Conservation (phyloP, 495 filamentous ascomycete genomes). For the Penicillium pulvis region DNA sequence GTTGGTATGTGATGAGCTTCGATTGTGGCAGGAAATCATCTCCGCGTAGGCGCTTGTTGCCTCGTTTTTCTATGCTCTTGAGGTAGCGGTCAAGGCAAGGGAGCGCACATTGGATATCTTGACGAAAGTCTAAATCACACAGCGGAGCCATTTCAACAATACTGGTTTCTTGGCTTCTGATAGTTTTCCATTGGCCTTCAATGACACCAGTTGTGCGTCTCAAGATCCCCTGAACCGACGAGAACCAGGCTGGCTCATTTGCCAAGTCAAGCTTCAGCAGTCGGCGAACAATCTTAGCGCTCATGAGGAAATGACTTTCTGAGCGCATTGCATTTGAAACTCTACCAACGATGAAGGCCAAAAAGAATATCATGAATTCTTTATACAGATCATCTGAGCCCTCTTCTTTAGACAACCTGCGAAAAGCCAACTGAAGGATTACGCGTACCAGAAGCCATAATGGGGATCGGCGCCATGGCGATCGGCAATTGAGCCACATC, state of each 20-base stretch:
- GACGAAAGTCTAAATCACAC: too few species aligned
- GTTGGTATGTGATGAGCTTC: too few species aligned
- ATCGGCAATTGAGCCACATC: conserved; percentile 39
- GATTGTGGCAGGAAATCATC: too few species aligned
- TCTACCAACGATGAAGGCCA: conserved; percentile 39
- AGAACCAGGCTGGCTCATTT: not conserved
- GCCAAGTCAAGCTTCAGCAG: conserved; percentile 42
- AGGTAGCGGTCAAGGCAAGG: too few species aligned
- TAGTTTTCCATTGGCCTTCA: too few species aligned
- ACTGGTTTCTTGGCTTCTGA: too few species aligned
- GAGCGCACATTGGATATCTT: too few species aligned
- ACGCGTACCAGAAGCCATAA: conserved; percentile 64
- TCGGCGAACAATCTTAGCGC: conserved; percentile 51
- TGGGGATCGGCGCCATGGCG: conserved; percentile 59
- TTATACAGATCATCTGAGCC: conserved; percentile 49
- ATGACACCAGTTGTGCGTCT: too few species aligned
- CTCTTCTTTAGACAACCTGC: not conserved
- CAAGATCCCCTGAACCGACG: too few species aligned
- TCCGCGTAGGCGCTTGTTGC: too few species aligned
- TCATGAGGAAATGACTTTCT: conserved; percentile 38
- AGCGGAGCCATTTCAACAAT: too few species aligned
- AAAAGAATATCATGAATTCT: conserved; percentile 54
- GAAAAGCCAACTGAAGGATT: conserved; percentile 40
- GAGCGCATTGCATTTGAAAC: conserved; percentile 7
- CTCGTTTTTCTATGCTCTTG: too few species aligned